A percentile compares a stretch with the other conserved stretches of the same genome.
Conservation (phyloP, 1,284 basidiomycete genomes). For the Hemileccinum hortonii region DNA sequence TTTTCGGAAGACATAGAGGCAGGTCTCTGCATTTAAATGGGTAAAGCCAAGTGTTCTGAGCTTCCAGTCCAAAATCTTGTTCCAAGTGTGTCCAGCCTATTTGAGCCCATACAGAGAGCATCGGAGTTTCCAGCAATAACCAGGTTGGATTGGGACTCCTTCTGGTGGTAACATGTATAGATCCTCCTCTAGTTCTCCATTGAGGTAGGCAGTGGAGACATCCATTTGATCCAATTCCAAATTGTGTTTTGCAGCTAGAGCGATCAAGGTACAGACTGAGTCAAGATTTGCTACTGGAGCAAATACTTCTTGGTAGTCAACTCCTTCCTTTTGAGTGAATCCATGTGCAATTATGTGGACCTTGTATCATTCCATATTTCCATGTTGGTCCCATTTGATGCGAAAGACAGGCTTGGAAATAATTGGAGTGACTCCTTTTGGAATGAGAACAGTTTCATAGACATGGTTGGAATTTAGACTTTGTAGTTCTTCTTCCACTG, state of each 20-base stretch:
- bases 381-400: not conserved
- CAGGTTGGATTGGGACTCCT: not conserved
- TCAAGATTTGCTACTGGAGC: too few relatives aligned
- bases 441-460: not conserved
- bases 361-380: not conserved
- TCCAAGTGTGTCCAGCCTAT: not conserved
- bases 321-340: not conserved
- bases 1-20: too few relatives aligned
- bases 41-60: not conserved
- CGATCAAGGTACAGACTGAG: too few relatives aligned
- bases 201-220: not conserved
- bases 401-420: not conserved
- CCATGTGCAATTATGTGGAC: not conserved
- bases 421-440: not conserved
- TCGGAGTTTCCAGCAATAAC: too few relatives aligned
- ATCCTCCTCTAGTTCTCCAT: not conserved
- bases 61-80: constrained; percentile 2
- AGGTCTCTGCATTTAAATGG: too few relatives aligned
- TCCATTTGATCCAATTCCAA: constrained; percentile 2
- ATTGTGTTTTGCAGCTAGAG: not conserved
- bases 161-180: not conserved
- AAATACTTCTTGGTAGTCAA: too few relatives aligned
- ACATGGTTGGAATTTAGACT: not conserved
- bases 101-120: too few relatives aligned
- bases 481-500: too few relatives aligned